Evolutionary conservation across 1,284 basidiomycete species (phyloP).

Genomic region (Austroboletus novae-zelandiae): DNA sequence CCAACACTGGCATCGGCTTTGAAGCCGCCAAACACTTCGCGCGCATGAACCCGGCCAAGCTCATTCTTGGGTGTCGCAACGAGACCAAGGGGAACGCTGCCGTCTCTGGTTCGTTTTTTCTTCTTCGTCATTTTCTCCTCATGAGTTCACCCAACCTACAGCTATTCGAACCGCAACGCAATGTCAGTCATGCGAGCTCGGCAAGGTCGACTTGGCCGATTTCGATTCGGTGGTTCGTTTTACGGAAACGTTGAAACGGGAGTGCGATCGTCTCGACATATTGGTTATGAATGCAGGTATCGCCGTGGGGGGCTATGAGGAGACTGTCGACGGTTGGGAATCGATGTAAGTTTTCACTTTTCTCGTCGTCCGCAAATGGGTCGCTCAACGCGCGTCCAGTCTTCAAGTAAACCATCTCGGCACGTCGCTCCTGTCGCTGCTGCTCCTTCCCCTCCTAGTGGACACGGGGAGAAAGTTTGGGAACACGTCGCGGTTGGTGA

Average conservation of each 20-base stretch:
- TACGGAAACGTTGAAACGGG: slow-evolving; percentile 11
- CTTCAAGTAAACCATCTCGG: slow-evolving; percentile 26
- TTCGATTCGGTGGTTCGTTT: slow-evolving; percentile 19
- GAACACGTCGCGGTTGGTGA: slow-evolving; percentile 14
- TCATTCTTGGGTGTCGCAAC: slow-evolving; percentile 42
- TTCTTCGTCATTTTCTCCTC: not conserved
- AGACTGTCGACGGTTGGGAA: slow-evolving; percentile 22
- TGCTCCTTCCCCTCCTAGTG: slow-evolving; percentile 15
- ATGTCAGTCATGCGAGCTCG: slow-evolving; percentile 3
- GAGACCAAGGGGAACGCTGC: slow-evolving; percentile 37
- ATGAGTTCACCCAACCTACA: not conserved
- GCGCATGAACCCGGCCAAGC: slow-evolving; percentile 37
- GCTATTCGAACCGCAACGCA: slow-evolving; percentile 11
- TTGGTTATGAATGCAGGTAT: slow-evolving; percentile 23
- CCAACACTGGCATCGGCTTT: slow-evolving; percentile 44
- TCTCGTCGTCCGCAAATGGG: too few species aligned
- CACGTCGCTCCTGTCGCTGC: slow-evolving; percentile 18
- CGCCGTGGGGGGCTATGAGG: not conserved
- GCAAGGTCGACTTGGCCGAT: slow-evolving; percentile 16
- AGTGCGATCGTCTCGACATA: slow-evolving; percentile 15
- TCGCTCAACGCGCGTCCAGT: not conserved
- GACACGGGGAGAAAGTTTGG: slow-evolving; percentile 15
- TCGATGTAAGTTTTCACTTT: slow-evolving; percentile 1
- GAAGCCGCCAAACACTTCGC: slow-evolving; percentile 46
- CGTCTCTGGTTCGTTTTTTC: slow-evolving; percentile 12